phyloP scores from a whole-genome alignment of 768 basidiomycete species.

The Exsudoporus frostii region DNA sequence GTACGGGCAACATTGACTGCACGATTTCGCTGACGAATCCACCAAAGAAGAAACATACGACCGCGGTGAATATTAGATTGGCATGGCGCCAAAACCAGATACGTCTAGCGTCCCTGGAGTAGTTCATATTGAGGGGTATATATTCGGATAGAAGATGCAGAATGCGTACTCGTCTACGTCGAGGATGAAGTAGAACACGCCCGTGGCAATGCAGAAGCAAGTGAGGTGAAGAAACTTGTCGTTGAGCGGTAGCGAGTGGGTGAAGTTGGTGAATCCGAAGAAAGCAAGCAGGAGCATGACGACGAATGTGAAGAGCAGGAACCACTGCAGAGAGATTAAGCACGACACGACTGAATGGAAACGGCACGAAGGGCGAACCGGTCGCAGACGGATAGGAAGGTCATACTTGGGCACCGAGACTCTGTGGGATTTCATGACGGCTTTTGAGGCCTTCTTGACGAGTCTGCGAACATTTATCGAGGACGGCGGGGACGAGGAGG shows the following conservation, averaged over 20 bases:
- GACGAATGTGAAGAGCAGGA: slow-evolving; percentile 63
- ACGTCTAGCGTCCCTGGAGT: slow-evolving; percentile 62
- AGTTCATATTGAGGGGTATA: not conserved
- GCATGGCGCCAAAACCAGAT: slow-evolving; percentile 87
- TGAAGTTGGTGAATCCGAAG: slow-evolving; percentile 73
- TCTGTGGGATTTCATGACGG: slow-evolving; percentile 69
- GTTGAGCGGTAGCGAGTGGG: slow-evolving; percentile 63
- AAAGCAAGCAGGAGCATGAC: slow-evolving; percentile 71
- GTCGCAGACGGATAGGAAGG: slow-evolving; percentile 68
- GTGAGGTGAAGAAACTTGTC: slow-evolving; percentile 80
- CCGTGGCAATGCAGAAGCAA: slow-evolving; percentile 73
- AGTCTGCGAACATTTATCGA: slow-evolving; percentile 32
- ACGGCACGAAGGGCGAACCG: slow-evolving; percentile 40
- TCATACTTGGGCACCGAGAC: slow-evolving; percentile 64
- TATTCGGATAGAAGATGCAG: not conserved
- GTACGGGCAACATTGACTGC: slow-evolving; percentile 71
- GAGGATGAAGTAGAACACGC: slow-evolving; percentile 81
- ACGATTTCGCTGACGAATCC: slow-evolving; percentile 81
- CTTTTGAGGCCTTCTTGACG: slow-evolving; percentile 45
- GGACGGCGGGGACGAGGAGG: slow-evolving; percentile 7
- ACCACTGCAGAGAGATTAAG: slow-evolving; percentile 57
- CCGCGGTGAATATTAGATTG: slow-evolving; percentile 60
- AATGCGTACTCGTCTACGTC: slow-evolving; percentile 80
- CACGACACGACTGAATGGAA: not conserved
- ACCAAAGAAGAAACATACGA: slow-evolving; percentile 76